These are phyloP conservation scores for Iris pallida DNA, from an alignment of 116 monocot species.

Conservation along the genomic window DNA sequence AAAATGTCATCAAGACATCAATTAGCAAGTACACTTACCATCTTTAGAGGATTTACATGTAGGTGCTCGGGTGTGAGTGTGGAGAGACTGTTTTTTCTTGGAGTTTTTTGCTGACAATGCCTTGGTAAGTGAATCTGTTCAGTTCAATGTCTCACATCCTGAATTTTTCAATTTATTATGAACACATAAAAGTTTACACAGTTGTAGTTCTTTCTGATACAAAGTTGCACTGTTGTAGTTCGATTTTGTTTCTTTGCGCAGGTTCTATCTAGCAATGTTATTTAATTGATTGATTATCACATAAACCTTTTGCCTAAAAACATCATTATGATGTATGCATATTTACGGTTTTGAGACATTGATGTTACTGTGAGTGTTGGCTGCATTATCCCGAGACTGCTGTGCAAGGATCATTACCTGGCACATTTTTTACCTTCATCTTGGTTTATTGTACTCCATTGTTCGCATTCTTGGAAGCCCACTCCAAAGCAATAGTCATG, in stretches of 20 bases:
- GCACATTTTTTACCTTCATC: too few relatives aligned
- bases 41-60: neutral
- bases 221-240: neutral
- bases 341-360: too few relatives aligned
- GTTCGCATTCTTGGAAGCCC: too few relatives aligned
- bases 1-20: conserved; percentile 29
- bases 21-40: conserved; percentile 24
- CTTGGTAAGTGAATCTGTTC: conserved; percentile 5
- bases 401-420: too few relatives aligned
- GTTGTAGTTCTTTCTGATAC: too few relatives aligned
- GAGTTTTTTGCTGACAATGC: neutral
- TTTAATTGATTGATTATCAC: neutral
- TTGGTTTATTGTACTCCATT: too few relatives aligned
- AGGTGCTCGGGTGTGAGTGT: conserved; percentile 9
- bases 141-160: neutral
- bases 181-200: neutral
- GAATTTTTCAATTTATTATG: neutral
- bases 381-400: too few relatives aligned
- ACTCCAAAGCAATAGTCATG: too few relatives aligned
- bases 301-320: too few relatives aligned
- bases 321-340: too few relatives aligned
- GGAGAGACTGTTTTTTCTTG: neutral
- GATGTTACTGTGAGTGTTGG: too few relatives aligned
- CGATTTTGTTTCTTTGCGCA: neutral
- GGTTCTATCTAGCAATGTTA: neutral